These are phyloP conservation scores for Sungouiella thailandica DNA, from an alignment of 805 yeast species.

Conservation along the genomic window DNA sequence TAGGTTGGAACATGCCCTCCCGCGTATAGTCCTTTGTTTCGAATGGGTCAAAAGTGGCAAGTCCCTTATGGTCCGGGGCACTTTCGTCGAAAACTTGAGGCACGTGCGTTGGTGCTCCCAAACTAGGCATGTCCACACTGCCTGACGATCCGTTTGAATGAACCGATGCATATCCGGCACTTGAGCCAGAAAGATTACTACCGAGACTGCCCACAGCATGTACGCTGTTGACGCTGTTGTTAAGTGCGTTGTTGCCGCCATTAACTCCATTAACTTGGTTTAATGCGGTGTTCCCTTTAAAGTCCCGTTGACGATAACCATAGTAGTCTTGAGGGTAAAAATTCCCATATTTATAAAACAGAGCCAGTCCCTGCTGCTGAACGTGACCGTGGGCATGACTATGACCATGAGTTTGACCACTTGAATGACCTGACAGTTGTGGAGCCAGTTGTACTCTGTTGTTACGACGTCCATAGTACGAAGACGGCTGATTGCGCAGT, in stretches of 20 bases:
- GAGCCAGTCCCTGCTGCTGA: neutral
- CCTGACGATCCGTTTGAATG: neutral
- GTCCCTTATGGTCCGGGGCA: conserved; percentile 4
- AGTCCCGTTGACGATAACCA: neutral
- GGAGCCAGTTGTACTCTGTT: conserved; percentile 1
- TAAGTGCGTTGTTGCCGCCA: neutral
- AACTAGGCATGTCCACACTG: conserved; percentile 1
- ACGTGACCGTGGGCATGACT: neutral
- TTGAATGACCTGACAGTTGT: neutral
- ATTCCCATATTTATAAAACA: conserved; percentile 7
- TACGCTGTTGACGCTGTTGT: too few species aligned
- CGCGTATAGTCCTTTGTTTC: conserved; percentile 9
- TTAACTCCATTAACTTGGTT: neutral
- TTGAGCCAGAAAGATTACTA: neutral
- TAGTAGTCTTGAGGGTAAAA: conserved; percentile 4
- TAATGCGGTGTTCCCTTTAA: neutral
- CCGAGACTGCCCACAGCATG: too few species aligned
- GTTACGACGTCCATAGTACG: conserved; percentile 16
- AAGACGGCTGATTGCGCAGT: conserved; percentile 27
- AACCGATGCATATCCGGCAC: neutral
- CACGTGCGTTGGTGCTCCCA: conserved; percentile 6
- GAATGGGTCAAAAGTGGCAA: conserved; percentile 26
- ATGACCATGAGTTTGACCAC: neutral
- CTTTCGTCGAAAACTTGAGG: conserved; percentile 13
- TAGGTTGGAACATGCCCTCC: conserved; percentile 9